phyloP scores from a whole-genome alignment of 371 early-diverging fungal genomes.

The Neoconidiobolus thromboides region DNA sequence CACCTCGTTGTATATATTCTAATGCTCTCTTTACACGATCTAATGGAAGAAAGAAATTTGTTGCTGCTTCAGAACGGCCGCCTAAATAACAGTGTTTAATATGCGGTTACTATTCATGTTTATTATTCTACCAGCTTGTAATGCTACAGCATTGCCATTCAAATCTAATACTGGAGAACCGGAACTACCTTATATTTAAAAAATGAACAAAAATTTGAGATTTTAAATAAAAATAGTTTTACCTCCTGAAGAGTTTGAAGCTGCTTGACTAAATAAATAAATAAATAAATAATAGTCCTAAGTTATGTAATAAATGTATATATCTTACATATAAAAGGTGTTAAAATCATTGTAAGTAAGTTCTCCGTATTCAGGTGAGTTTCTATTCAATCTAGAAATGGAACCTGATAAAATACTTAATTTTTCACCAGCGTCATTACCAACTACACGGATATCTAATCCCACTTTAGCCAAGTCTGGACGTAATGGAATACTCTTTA shows the following conservation, averaged over 20 bases:
- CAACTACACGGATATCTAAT: constrained; percentile 59
- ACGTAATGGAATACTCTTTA: constrained; percentile 40
- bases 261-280: constrained; percentile 24
- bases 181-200: constrained; percentile 20
- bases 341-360: constrained; percentile 39
- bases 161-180: constrained; percentile 48
- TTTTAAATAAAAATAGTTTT: not conserved
- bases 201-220: too few species aligned
- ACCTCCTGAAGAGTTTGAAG: constrained; percentile 61
- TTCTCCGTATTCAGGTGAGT: constrained; percentile 48
- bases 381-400: constrained; percentile 49
- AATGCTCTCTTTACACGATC: constrained; percentile 50
- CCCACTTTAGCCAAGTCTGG: constrained; percentile 58
- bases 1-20: constrained; percentile 23
- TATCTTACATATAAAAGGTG: constrained; percentile 7
- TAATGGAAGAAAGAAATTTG: constrained; percentile 40
- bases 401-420: constrained; percentile 55
- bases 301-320: not conserved
- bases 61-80: constrained; percentile 26
- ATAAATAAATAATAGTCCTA: not conserved
- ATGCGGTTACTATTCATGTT: too few species aligned
- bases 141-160: constrained; percentile 42
- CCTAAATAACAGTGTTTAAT: too few species aligned
- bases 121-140: constrained; percentile 28
- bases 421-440: constrained; percentile 73